A percentile compares a stretch with the other conserved stretches of the same genome.
These are phyloP conservation scores for Candida boidinii DNA, from an alignment of 805 yeast genomes.

Conservation along the genomic window DNA sequence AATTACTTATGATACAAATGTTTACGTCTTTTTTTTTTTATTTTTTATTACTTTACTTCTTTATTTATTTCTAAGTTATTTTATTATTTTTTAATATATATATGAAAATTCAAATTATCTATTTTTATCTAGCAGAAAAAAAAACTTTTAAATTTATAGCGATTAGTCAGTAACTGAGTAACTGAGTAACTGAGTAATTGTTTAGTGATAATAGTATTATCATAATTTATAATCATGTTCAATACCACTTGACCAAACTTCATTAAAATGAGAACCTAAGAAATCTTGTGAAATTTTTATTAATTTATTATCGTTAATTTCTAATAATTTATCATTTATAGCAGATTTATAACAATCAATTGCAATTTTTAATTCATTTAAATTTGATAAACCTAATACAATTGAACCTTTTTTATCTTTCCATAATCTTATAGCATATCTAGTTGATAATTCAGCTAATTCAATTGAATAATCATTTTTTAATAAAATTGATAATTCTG, in stretches of 20 bases:
- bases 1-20: no score
- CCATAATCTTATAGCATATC: constrained; percentile 67
- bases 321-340: constrained; percentile 23
- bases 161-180: no score
- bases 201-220: background rate
- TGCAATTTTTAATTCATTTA: constrained; percentile 59
- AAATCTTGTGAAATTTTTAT: constrained; percentile 33
- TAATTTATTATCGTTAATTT: constrained; percentile 33
- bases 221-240: no score
- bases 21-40: background rate
- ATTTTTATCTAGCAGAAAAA: no score
- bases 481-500: constrained; percentile 32
- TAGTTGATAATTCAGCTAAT: constrained; percentile 72
- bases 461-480: constrained; percentile 38
- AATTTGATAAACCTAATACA: constrained; percentile 68
- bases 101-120: background rate
- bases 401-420: constrained; percentile 41
- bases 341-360: constrained; percentile 47
- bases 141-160: background rate
- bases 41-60: background rate
- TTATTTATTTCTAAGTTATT: background rate
- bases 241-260: constrained; percentile 48
- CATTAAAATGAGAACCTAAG: constrained; percentile 50
- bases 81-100: constrained; percentile 2
- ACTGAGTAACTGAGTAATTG: no score